Evolutionary conservation across 257 asterid species (phyloP).

Genomic region (Nicotiana tabacum): DNA sequence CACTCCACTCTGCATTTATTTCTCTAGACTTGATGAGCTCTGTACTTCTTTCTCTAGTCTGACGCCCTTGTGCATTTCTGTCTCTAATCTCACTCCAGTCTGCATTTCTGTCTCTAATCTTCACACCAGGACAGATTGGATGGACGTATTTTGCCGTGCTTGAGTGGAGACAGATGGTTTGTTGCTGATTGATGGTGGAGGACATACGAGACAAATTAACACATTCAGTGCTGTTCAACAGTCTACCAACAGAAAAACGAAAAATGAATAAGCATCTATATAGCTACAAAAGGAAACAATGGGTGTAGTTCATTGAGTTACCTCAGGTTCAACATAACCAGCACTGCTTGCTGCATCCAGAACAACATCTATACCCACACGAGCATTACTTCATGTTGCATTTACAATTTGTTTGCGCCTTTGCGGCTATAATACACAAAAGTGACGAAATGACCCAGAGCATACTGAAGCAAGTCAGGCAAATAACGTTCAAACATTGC

Average conservation of each 20-base stretch:
- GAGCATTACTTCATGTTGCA: constrained; percentile 84
- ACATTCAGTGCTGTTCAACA: constrained; percentile 81
- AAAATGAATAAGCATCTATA: neutral
- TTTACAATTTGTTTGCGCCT: constrained; percentile 78
- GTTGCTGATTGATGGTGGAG: constrained; percentile 97
- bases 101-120: constrained; percentile 56
- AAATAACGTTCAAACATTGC: constrained; percentile 56
- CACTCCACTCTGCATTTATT: too few relatives aligned
- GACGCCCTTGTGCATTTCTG: too few relatives aligned
- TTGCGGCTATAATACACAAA: constrained; percentile 80
- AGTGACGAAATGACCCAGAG: constrained; percentile 93
- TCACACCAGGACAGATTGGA: constrained; percentile 49
- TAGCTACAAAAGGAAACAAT: neutral
- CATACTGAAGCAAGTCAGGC: constrained; percentile 91
- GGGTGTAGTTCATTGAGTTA: constrained; percentile 15
- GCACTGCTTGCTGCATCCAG: constrained; percentile 94
- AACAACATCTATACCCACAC: constrained; percentile 90
- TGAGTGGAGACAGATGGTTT: constrained; percentile 60
- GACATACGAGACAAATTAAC: constrained; percentile 92
- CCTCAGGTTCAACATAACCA: constrained; percentile 96
- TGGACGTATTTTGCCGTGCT: constrained; percentile 56
- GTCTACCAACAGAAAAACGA: constrained; percentile 42
- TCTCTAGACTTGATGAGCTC: too few relatives aligned
- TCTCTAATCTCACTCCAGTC: too few relatives aligned
- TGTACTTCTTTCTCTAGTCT: too few relatives aligned